A percentile compares a stretch with the other conserved stretches of the same genome.
Evolutionary conservation across 73 alveolate species (phyloP).

Genomic region (Paramecium octaurelia): DNA sequence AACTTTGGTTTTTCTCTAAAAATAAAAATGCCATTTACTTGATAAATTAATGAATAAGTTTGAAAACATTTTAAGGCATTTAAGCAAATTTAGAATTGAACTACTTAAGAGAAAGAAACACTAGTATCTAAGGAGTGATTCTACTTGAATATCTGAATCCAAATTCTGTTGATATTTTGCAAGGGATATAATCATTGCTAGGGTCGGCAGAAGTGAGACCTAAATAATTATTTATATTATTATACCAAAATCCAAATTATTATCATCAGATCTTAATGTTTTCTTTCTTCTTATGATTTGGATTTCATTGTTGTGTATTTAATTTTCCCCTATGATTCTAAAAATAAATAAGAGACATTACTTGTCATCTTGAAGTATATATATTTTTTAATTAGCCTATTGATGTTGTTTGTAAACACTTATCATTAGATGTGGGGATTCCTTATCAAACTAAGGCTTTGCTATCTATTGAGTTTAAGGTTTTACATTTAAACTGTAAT

Average conservation of each 20-base stretch:
- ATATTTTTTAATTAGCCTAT: not conserved
- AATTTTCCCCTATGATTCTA: not conserved
- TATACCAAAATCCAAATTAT: not conserved
- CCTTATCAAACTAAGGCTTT: not conserved
- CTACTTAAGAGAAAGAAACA: not conserved
- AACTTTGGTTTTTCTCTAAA: not conserved
- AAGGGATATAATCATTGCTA: not conserved
- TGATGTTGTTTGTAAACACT: constrained; percentile 17
- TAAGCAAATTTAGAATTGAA: not conserved
- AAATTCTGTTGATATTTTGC: not conserved
- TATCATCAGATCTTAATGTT: not conserved
- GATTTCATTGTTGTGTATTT: not conserved
- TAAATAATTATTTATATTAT: no score
- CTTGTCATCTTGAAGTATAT: constrained; percentile 7
- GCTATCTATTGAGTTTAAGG: not conserved
- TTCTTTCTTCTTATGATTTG: not conserved
- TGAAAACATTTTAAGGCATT: not conserved
- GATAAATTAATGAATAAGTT: not conserved
- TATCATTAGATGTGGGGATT: not conserved
- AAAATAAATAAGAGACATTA: not conserved
- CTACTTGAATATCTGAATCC: not conserved
- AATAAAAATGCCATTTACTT: not conserved
- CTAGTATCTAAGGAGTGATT: not conserved
- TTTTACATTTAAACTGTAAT: not conserved
- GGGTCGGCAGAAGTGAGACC: not conserved